A percentile compares a stretch with the other conserved stretches of the same genome.
These are phyloP conservation scores for Penicillium capsulatum DNA, from an alignment of 2,329 filamentous ascomycete genomes.

Conservation along the genomic window DNA sequence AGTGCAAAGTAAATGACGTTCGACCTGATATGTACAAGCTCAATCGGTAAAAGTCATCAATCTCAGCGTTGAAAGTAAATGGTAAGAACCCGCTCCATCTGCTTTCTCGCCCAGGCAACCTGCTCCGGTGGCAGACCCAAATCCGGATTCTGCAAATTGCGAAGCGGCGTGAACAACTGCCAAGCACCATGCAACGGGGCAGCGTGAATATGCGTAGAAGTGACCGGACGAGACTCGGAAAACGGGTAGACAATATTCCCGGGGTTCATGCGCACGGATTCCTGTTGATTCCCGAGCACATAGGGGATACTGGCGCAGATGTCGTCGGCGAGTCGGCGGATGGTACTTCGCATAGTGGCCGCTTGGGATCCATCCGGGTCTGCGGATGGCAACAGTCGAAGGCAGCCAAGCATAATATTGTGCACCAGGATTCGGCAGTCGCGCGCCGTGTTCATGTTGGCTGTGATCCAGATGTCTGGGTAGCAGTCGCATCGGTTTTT, in stretches of 20 bases:
- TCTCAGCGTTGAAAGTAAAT: constrained; percentile 24
- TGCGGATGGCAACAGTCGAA: constrained; percentile 14
- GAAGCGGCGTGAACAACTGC: constrained; percentile 19
- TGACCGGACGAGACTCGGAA: constrained; percentile 17
- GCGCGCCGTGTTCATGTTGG: constrained; percentile 30
- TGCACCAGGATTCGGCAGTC: constrained; percentile 27
- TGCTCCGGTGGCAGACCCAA: constrained; percentile 19
- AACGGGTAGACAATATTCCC: constrained; percentile 23
- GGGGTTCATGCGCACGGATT: constrained; percentile 19
- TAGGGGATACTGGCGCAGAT: constrained; percentile 29
- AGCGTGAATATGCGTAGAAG: constrained; percentile 17
- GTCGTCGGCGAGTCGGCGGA: constrained; percentile 21
- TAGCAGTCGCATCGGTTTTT: constrained; percentile 30
- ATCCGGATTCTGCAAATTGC: constrained; percentile 18
- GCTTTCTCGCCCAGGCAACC: constrained; percentile 20
- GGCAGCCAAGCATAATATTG: constrained; percentile 27
- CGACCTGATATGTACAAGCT: no score
- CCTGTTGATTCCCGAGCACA: constrained; percentile 25
- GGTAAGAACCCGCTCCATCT: constrained; percentile 22
- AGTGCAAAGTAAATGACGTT: no score
- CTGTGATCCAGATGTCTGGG: constrained; percentile 27
- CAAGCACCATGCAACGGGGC: constrained; percentile 28
- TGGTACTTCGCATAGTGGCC: constrained; percentile 5
- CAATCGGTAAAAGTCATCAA: no score
- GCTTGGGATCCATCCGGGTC: constrained; percentile 5